Percentiles rank a stretch among this genome's conserved stretches.
phyloP scores from a whole-genome alignment of 1,139 yeast species.

The Candida gigantensis region DNA sequence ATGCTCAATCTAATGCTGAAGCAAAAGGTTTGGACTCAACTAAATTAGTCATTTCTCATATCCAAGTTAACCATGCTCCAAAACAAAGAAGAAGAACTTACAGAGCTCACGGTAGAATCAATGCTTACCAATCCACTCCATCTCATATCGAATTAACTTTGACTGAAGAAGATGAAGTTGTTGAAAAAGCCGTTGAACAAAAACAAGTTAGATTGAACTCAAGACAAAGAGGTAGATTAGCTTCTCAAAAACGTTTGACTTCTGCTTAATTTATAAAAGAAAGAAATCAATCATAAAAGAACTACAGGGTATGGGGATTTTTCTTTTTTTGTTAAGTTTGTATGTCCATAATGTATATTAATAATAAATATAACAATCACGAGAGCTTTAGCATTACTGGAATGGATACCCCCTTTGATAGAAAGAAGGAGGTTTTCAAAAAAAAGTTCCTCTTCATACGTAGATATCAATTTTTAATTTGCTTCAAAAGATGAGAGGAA shows the following conservation, averaged over 20 bases:
- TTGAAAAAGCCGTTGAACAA: constrained; percentile 89
- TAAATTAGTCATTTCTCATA: constrained; percentile 93
- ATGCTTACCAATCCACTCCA: constrained; percentile 98
- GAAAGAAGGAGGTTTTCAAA: too few relatives aligned
- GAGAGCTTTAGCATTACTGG: too few relatives aligned
- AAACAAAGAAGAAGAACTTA: constrained; percentile 99
- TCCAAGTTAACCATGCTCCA: constrained; percentile 99
- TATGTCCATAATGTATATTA: constrained; percentile 1
- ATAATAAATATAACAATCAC: too few relatives aligned
- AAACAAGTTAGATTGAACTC: constrained; percentile 78
- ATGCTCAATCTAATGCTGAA: constrained; percentile 99
- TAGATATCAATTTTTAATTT: too few relatives aligned
- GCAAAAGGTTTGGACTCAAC: constrained; percentile 97
- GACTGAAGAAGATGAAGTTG: constrained; percentile 93
- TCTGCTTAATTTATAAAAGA: constrained; percentile 16
- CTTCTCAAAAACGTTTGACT: constrained; percentile 64
- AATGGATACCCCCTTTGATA: too few relatives aligned
- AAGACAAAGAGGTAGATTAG: constrained; percentile 93
- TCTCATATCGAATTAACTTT: constrained; percentile 98
- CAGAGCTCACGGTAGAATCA: constrained; percentile 99
- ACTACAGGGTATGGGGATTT: background rate
- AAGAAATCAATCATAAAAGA: background rate
- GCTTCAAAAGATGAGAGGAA: too few relatives aligned
- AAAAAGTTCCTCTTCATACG: too few relatives aligned
- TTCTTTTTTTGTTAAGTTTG: background rate